Base-by-base conservation (phyloP, 208 protist genomes). In the Naegleria fowleri region DNA sequence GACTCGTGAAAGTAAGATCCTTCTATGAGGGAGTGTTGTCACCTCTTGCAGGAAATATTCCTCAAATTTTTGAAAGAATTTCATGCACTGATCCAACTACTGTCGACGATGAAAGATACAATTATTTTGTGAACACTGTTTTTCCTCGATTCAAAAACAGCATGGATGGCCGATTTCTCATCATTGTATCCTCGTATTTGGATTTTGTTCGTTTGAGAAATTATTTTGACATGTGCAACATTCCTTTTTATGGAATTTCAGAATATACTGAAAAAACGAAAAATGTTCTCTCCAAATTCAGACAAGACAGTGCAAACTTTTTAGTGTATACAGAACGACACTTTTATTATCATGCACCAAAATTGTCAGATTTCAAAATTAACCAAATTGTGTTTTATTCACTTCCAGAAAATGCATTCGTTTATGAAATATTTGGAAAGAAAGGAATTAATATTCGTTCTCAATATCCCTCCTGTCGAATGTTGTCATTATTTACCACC, bases 271-370 rank as follows among this genome's bases (percentile, higher is more conserved):
- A 96, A 5, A 41, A 96, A 25, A 94, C 94, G 88, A 95, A 95
- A 90, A 94, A 94, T 40, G 94, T 95, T 7, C 92, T 97, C 3
- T 95, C 94, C 5, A 95, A 97, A 92, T 98, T 98, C 92, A 91
- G 39, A 36, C 38, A 39, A 48, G 92, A 97, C 0, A 94, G 97
- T 92, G 92, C 94, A 0, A 94, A 94, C 41, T 95, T 98, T 51
- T 93, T 99, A 91, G 92, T 99, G 9, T 95, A 97, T 88, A 99
- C 97, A 40, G 98, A 99, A 92, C 95, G 98, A 52, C 98, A 98
- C 90, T 98, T 99, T 94, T 99, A 98, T 92, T 99, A 98, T 92
- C 95, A 96, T 90, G 95, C 97, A 29, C 98, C 98, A 92, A 96
- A 97, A 93, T 95, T 99, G 75, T 96, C 96, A 92, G 93, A 97